Percentiles rank a stretch among this genome's conserved stretches.
These are phyloP conservation scores for Linum usitatissimum DNA, from an alignment of 345 rosid genomes.

Conservation along the genomic window DNA sequence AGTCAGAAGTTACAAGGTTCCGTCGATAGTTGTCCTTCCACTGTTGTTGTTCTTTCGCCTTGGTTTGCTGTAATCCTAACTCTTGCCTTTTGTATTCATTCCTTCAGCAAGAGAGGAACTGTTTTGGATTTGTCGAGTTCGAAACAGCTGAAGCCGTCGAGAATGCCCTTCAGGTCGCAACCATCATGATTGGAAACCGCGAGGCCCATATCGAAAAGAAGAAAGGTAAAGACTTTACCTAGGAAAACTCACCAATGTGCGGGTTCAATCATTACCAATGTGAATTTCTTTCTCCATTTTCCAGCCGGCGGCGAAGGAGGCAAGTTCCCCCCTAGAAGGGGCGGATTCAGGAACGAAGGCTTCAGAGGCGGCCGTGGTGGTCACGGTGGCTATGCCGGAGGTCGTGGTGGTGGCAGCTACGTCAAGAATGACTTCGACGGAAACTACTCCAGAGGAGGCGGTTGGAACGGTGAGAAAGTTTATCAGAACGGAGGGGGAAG, in stretches of 20 bases:
- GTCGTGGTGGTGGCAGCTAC: not conserved
- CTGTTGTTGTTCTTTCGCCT: not conserved
- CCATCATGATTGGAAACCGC: slow-evolving; percentile 48
- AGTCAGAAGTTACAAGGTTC: slow-evolving; percentile 59
- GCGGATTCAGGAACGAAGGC: slow-evolving; percentile 1
- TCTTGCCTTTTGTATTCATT: slow-evolving; percentile 1
- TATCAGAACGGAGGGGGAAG: slow-evolving; percentile 1
- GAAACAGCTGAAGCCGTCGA: slow-evolving; percentile 54
- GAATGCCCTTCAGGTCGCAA: slow-evolving; percentile 45
- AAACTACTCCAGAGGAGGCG: not conserved
- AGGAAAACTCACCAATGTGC: not conserved
- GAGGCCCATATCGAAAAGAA: slow-evolving; percentile 64
- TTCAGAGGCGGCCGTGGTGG: not conserved
- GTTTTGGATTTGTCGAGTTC: slow-evolving; percentile 78
- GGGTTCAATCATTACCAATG: not conserved
- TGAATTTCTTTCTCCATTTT: not conserved
- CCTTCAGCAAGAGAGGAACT: slow-evolving; percentile 33
- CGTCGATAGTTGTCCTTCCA: not conserved
- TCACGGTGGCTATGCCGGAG: not conserved
- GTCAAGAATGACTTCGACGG: not conserved
- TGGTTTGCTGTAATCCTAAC: not conserved
- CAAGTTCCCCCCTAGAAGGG: not conserved
- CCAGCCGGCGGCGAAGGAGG: not conserved
- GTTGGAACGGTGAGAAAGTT: not conserved
- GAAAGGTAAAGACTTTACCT: slow-evolving; percentile 35